Evolutionary conservation across 805 yeast genomes (phyloP).

Genomic region (Candida chauliodis): DNA sequence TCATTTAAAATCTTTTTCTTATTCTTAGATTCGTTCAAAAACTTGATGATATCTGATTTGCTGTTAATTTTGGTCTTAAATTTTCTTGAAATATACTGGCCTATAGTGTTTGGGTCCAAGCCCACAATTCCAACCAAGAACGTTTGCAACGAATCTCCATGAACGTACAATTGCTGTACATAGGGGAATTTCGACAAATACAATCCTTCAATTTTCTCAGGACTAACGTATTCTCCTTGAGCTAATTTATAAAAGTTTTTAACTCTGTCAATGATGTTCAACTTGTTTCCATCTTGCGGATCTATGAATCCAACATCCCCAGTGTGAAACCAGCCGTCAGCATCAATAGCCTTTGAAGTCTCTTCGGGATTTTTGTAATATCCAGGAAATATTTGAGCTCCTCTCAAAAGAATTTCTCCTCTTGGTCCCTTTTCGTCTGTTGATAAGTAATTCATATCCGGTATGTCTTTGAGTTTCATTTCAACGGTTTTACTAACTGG

Average conservation of each 20-base stretch:
- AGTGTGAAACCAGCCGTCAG: conserved; percentile 54
- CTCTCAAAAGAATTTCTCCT: conserved; percentile 57
- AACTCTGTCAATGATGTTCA: conserved; percentile 47
- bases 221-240: conserved; percentile 40
- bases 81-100: conserved; percentile 15
- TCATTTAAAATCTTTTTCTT: conserved; percentile 18
- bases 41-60: conserved; percentile 17
- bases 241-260: conserved; percentile 44
- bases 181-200: conserved; percentile 28
- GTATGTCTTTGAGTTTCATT: conserved; percentile 54
- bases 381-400: conserved; percentile 50
- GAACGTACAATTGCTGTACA: conserved; percentile 26
- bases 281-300: conserved; percentile 22
- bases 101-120: conserved; percentile 18
- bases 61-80: conserved; percentile 11
- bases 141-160: conserved; percentile 29
- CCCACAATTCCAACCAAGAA: conserved; percentile 29
- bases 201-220: conserved; percentile 37
- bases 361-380: conserved; percentile 50
- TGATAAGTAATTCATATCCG: conserved; percentile 51
- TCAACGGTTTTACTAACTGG: conserved; percentile 43
- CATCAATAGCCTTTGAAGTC: conserved; percentile 41
- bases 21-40: conserved; percentile 21
- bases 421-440: conserved; percentile 28
- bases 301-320: conserved; percentile 46